Percentiles rank a stretch among this genome's conserved stretches.
Evolutionary conservation across 768 basidiomycete species (phyloP).

Genomic region (Chalciporus pseudorubinellus): DNA sequence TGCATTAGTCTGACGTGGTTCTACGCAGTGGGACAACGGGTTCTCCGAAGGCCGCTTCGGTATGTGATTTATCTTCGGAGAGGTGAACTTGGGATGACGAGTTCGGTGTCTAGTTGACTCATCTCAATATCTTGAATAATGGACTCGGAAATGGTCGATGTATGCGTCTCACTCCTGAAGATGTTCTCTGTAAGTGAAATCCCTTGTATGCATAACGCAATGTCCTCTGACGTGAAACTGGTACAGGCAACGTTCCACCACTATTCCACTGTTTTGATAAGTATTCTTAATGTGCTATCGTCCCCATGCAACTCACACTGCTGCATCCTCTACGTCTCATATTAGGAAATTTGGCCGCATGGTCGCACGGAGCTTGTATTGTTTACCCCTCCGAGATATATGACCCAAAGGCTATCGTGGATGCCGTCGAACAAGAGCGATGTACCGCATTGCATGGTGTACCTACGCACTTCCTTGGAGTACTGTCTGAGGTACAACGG

Average conservation of each 20-base stretch:
- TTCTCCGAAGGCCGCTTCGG: slow-evolving; percentile 79
- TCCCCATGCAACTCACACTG: slow-evolving; percentile 9
- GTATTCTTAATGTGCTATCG: slow-evolving; percentile 34
- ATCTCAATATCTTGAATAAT: slow-evolving; percentile 78
- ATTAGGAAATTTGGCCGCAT: slow-evolving; percentile 77
- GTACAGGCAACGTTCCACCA: slow-evolving; percentile 75
- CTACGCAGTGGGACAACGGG: slow-evolving; percentile 72
- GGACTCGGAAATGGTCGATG: slow-evolving; percentile 64
- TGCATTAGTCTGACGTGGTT: not conserved
- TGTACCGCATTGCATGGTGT: slow-evolving; percentile 84
- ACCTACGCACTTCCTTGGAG: slow-evolving; percentile 80
- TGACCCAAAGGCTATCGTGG: slow-evolving; percentile 64
- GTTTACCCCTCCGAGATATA: slow-evolving; percentile 73
- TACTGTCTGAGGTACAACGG: slow-evolving; percentile 63
- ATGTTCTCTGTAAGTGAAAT: slow-evolving; percentile 60
- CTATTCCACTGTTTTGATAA: slow-evolving; percentile 90
- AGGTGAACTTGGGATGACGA: not conserved
- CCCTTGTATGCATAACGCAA: not conserved
- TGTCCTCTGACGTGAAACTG: slow-evolving; percentile 5
- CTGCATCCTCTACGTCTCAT: slow-evolving; percentile 55
- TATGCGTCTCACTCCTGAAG: slow-evolving; percentile 65
- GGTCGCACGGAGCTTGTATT: slow-evolving; percentile 69
- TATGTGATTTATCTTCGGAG: slow-evolving; percentile 31
- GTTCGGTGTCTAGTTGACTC: slow-evolving; percentile 56
- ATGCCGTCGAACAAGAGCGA: slow-evolving; percentile 62